Evolutionary conservation across 257 asterid genomes (phyloP).

Genomic region (Dorcoceras hygrometricum): DNA sequence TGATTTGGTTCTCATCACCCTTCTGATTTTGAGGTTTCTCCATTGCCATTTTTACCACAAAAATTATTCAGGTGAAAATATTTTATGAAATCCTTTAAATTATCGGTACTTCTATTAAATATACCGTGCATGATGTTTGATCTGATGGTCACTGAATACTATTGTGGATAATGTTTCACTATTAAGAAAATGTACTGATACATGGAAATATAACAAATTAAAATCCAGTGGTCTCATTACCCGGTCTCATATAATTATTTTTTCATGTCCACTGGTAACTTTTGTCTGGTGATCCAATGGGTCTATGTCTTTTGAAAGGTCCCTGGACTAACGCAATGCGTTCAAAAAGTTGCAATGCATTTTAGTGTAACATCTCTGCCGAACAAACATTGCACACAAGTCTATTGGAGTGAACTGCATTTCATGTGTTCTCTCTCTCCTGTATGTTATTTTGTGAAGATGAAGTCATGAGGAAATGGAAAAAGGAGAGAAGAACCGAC

Average conservation of each 20-base stretch:
- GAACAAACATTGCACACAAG: background rate
- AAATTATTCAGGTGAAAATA: background rate
- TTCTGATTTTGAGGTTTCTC: background rate
- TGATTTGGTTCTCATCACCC: no score
- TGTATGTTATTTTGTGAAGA: background rate
- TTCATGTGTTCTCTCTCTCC: background rate
- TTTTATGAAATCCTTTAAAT: background rate
- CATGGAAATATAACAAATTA: background rate
- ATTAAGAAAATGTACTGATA: background rate
- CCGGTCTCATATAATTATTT: background rate
- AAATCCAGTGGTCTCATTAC: background rate
- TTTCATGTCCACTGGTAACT: background rate
- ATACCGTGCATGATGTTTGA: background rate
- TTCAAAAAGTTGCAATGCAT: background rate
- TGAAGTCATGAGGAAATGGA: background rate
- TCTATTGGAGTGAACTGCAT: background rate
- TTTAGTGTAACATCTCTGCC: constrained; percentile 1
- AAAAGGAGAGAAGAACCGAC: background rate
- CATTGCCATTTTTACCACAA: background rate
- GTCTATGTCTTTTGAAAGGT: background rate
- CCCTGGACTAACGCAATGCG: background rate
- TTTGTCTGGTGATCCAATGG: constrained; percentile 1
- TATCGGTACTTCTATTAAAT: background rate
- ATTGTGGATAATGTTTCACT: background rate
- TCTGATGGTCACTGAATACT: background rate